These are phyloP conservation scores for Camillea tinctor DNA, from an alignment of 2,329 filamentous ascomycete species.

Conservation along the genomic window DNA sequence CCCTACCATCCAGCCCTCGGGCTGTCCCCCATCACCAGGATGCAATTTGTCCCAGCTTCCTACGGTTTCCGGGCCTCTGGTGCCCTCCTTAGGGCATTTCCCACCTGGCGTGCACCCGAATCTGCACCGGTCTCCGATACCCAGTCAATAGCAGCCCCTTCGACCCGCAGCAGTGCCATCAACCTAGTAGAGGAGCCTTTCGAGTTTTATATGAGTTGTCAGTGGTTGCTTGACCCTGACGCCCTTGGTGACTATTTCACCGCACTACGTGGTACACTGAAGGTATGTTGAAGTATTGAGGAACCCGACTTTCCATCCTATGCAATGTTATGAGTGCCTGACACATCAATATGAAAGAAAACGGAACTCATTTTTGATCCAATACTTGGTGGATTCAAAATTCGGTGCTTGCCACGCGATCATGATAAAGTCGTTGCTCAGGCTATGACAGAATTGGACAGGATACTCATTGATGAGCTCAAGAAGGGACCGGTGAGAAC, in stretches of 20 bases:
- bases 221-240: not conserved
- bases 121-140: not conserved
- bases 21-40: not conserved
- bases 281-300: not conserved
- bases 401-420: conserved; percentile 10
- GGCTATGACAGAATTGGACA: conserved; percentile 6
- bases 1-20: too few relatives aligned
- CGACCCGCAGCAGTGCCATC: not conserved
- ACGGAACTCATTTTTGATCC: conserved; percentile 14
- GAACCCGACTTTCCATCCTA: not conserved
- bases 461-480: conserved; percentile 6
- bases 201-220: not conserved
- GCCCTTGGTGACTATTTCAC: not conserved
- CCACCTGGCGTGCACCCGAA: not conserved
- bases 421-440: conserved; percentile 6
- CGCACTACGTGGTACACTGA: not conserved
- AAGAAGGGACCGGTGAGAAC: conserved; percentile 7
- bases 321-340: not conserved
- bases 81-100: not conserved
- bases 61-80: not conserved
- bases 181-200: not conserved
- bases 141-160: not conserved
- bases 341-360: conserved; percentile 9
- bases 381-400: conserved; percentile 4
- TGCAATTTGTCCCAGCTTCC: not conserved